Percentiles rank a stretch among this genome's conserved stretches.
phyloP scores from a whole-genome alignment of 768 basidiomycete species.

The Termitomyces eurrhizus region DNA sequence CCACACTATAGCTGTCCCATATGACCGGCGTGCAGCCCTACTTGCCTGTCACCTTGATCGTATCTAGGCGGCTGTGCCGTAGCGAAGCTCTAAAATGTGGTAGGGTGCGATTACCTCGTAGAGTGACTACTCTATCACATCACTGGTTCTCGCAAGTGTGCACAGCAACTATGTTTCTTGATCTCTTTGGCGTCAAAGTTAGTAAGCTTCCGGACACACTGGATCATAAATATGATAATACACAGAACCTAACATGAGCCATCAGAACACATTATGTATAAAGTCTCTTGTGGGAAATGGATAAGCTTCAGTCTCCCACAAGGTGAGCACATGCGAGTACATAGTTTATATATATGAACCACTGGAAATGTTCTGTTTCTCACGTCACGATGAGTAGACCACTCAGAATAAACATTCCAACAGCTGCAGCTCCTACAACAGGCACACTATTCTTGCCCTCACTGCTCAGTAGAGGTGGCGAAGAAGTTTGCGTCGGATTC shows the following conservation, averaged over 20 bases:
- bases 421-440: neutral
- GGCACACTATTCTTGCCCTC: conserved; percentile 1
- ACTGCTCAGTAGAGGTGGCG: neutral
- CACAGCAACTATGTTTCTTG: too few relatives aligned
- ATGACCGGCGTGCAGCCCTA: too few relatives aligned
- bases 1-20: too few relatives aligned
- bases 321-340: neutral
- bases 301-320: neutral
- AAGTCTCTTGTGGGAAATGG: neutral
- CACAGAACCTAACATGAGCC: neutral
- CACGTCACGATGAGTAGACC: neutral
- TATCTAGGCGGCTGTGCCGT: neutral
- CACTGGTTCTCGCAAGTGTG: too few relatives aligned
- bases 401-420: conserved; percentile 4
- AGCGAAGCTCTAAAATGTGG: neutral
- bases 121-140: too few relatives aligned
- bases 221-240: neutral
- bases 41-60: neutral
- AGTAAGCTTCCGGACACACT: neutral
- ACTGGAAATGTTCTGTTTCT: neutral
- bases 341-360: neutral
- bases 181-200: neutral
- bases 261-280: neutral
- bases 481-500: too few relatives aligned
- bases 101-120: neutral